phyloP scores from a whole-genome alignment of 73 alveolate species.

The Paramecium caudatum region DNA sequence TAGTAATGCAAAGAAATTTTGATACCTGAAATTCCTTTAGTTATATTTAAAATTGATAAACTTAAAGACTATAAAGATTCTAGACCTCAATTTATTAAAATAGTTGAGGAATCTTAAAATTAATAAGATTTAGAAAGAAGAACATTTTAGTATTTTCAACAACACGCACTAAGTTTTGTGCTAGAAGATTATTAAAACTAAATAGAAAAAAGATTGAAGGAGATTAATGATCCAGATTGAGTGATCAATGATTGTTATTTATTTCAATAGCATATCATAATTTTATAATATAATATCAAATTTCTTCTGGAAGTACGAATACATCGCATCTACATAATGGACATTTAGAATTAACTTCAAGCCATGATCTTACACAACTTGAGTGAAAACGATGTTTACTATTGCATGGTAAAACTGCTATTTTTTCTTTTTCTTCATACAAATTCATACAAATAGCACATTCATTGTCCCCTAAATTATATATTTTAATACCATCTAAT shows the following conservation, averaged over 20 bases:
- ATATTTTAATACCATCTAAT: background rate
- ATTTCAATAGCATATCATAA: background rate
- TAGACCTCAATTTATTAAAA: no score
- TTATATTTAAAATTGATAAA: no score
- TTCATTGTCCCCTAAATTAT: conserved; percentile 68
- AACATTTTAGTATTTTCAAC: no score
- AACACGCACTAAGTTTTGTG: no score
- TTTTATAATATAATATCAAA: background rate
- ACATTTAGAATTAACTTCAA: conserved; percentile 72
- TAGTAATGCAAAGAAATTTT: no score
- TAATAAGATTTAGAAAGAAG: no score
- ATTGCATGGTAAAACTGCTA: conserved; percentile 86
- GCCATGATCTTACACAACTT: conserved; percentile 90
- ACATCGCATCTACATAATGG: conserved; percentile 75
- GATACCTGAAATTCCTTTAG: no score
- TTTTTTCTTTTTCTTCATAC: conserved; percentile 83
- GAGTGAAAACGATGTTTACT: conserved; percentile 91
- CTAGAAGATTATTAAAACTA: background rate
- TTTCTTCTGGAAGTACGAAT: conserved; percentile 21
- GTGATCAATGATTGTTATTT: no score
- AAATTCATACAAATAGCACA: conserved; percentile 89
- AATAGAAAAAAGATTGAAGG: background rate
- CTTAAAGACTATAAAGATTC: no score
- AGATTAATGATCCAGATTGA: no score
- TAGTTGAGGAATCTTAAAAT: no score